These are phyloP conservation scores for Inonotus hispidus DNA, from an alignment of 1,284 basidiomycete genomes.

Conservation along the genomic window DNA sequence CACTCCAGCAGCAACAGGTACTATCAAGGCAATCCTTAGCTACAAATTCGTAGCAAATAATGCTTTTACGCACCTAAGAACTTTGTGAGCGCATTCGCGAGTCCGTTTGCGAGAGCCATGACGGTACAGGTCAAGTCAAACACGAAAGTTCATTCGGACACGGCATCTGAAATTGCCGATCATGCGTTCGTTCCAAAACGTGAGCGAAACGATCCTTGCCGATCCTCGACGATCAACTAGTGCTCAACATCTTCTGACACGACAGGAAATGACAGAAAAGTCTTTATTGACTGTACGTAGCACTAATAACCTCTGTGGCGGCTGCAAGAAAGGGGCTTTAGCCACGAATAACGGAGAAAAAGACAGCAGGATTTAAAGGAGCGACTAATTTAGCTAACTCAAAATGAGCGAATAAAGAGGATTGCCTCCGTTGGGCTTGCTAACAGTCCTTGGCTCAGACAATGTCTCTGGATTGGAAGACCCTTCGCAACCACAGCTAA, in stretches of 20 bases:
- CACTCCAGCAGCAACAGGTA: conserved; percentile 70
- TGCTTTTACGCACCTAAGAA: conserved; percentile 11
- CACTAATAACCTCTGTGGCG: neutral
- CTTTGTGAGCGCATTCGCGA: conserved; percentile 7
- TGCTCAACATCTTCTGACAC: no score
- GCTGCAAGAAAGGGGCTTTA: neutral
- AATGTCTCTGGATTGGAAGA: no score
- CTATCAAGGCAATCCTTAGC: conserved; percentile 34
- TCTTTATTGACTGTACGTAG: neutral
- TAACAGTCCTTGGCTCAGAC: neutral
- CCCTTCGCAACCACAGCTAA: neutral
- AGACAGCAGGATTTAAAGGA: neutral
- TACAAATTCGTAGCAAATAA: neutral
- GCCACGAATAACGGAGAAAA: neutral
- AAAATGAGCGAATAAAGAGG: neutral
- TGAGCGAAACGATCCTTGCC: neutral
- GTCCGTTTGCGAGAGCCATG: conserved; percentile 16
- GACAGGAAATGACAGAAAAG: neutral
- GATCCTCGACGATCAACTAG: no score
- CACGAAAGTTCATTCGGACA: neutral
- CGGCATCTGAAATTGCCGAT: neutral
- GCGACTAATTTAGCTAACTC: neutral
- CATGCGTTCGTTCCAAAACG: neutral
- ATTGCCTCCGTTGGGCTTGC: neutral
- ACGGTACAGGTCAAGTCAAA: neutral